Evolutionary conservation across 1,284 basidiomycete species (phyloP).

Genomic region (Sanghuangporus weigelae): DNA sequence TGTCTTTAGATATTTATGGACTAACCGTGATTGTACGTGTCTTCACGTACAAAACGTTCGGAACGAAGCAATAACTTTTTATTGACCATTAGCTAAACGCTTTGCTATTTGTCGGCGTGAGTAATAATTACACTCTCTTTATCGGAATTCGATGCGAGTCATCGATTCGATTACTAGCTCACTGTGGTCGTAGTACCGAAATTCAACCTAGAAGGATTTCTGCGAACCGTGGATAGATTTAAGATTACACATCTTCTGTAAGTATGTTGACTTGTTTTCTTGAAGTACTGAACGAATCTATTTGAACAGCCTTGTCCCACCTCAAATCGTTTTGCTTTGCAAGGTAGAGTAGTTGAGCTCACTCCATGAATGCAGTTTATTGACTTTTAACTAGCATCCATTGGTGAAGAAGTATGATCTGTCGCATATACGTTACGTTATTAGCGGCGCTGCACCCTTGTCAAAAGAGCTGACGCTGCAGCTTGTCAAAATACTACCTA

Average conservation of each 20-base stretch:
- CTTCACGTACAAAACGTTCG: conserved; percentile 1
- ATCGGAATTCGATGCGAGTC: not conserved
- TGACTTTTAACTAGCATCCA: conserved; percentile 46
- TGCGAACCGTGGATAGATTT: conserved; percentile 63
- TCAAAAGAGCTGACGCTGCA: conserved; percentile 59
- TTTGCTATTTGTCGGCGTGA: conserved; percentile 47
- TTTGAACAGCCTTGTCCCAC: conserved; percentile 55
- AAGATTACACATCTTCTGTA: conserved; percentile 62
- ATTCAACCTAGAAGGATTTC: conserved; percentile 63
- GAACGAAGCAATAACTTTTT: conserved; percentile 5
- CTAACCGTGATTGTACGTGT: conserved; percentile 49
- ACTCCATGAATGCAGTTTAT: not conserved
- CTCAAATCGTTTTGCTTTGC: conserved; percentile 52
- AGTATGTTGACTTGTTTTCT: conserved; percentile 25
- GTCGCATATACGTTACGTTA: conserved; percentile 48
- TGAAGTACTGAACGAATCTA: conserved; percentile 16
- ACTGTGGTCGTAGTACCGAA: conserved; percentile 67
- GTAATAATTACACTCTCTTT: conserved; percentile 19
- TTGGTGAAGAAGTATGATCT: conserved; percentile 63
- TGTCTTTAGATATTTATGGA: conserved; percentile 61
- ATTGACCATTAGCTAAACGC: conserved; percentile 42
- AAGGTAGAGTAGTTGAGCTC: conserved; percentile 39
- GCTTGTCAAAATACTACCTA: conserved; percentile 49
- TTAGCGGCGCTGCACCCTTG: conserved; percentile 72
- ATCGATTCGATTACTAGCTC: conserved; percentile 32